Evolutionary conservation across 2,329 filamentous ascomycete species (phyloP).

Genomic region (Fusarium buxicola): DNA sequence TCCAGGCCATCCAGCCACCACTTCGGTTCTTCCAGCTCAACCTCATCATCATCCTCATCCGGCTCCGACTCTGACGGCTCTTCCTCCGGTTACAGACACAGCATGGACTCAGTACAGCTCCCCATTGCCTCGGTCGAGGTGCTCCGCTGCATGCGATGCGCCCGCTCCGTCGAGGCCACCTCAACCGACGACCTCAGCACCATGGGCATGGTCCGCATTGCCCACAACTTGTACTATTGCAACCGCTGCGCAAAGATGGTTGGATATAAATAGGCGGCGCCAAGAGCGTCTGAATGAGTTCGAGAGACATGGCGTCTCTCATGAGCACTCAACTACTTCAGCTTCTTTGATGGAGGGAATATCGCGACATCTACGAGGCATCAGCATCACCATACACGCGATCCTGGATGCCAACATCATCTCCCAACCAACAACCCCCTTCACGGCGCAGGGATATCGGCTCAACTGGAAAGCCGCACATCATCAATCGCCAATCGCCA

Average conservation of each 20-base stretch:
- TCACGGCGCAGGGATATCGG: conserved; percentile 31
- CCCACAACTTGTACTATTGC: conserved; percentile 75
- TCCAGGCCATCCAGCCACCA: conserved; percentile 38
- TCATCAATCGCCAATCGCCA: conserved; percentile 15
- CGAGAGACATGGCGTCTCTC: conserved; percentile 12
- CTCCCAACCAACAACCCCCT: conserved; percentile 20
- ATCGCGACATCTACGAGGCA: conserved; percentile 20
- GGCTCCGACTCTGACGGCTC: conserved; percentile 40
- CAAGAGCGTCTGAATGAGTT: conserved; percentile 10
- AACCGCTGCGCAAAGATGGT: conserved; percentile 72
- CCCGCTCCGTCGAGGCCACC: conserved; percentile 69
- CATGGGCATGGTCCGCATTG: conserved; percentile 73
- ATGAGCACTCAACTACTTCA: conserved; percentile 12
- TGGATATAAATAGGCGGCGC: conserved; percentile 65
- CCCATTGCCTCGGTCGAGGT: conserved; percentile 67
- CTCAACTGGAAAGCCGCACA: conserved; percentile 25
- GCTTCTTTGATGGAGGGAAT: conserved; percentile 23
- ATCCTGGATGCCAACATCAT: conserved; percentile 28
- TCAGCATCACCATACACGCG: conserved; percentile 14
- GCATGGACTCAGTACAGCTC: conserved; percentile 61
- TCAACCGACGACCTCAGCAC: conserved; percentile 68
- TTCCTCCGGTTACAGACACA: conserved; percentile 53
- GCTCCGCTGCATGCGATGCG: conserved; percentile 72
- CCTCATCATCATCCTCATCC: conserved; percentile 36
- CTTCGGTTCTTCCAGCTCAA: conserved; percentile 41